Conservation (phyloP, 2,329 filamentous ascomycete genomes). For the Fulvia fulva region DNA sequence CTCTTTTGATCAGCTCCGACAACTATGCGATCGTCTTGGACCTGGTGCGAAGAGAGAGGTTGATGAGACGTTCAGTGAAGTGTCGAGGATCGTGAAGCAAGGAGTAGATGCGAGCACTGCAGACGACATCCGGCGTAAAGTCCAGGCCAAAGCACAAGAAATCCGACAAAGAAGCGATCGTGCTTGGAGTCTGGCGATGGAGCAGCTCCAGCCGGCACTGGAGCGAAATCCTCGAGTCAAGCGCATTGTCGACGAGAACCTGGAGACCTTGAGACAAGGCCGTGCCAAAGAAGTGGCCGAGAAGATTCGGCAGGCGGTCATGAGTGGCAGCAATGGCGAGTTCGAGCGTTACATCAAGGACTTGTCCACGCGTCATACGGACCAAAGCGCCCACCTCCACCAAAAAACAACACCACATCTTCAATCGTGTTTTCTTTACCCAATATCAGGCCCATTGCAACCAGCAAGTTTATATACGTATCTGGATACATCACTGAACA, state of each 20-base stretch:
- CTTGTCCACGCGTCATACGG: no score
- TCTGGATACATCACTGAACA: no score
- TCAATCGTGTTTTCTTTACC: no score
- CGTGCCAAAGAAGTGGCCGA: constrained; percentile 61
- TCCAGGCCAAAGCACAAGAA: constrained; percentile 66
- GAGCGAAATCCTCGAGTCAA: constrained; percentile 72
- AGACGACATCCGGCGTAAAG: constrained; percentile 52
- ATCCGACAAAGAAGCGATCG: constrained; percentile 65
- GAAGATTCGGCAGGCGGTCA: constrained; percentile 57
- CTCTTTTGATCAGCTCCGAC: constrained; percentile 63
- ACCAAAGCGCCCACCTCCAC: no score
- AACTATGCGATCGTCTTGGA: constrained; percentile 65
- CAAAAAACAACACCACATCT: no score
- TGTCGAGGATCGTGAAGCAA: constrained; percentile 59
- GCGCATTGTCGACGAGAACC: constrained; percentile 66
- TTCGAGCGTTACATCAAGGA: constrained; percentile 61
- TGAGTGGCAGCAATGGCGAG: constrained; percentile 57
- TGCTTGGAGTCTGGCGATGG: constrained; percentile 62
- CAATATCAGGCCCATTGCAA: no score
- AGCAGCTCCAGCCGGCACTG: constrained; percentile 66
- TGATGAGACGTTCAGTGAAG: constrained; percentile 65
- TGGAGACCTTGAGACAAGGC: constrained; percentile 61
- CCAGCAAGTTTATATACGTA: no score
- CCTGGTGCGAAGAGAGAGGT: constrained; percentile 73
- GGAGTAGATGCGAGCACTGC: constrained; percentile 57